Percentiles rank a stretch among this genome's conserved stretches.
phyloP scores from a whole-genome alignment of 2,329 filamentous ascomycete genomes.

The Salinomyces thailandicus region DNA sequence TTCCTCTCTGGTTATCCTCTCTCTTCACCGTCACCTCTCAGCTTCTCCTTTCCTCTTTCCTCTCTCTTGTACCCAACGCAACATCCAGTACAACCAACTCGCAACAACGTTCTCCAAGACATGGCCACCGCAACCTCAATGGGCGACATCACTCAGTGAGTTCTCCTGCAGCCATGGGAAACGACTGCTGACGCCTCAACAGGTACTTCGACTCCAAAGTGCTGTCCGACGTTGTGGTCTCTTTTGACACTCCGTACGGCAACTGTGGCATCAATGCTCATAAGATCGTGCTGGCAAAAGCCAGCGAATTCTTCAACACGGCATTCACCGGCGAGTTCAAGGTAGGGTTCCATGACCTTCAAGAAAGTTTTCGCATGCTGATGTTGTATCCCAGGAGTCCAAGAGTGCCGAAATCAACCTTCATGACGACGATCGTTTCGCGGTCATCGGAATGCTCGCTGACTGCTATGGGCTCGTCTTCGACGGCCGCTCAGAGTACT shows the following conservation, averaged over 20 bases:
- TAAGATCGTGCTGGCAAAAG: slow-evolving; percentile 3
- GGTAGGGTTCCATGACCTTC: not conserved
- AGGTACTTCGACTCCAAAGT: not conserved
- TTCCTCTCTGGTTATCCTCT: too few species aligned
- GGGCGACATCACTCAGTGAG: not conserved
- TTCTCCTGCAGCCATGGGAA: not conserved
- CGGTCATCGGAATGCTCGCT: slow-evolving; percentile 3
- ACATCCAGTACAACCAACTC: too few species aligned
- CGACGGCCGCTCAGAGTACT: slow-evolving; percentile 1
- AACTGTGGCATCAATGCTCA: slow-evolving; percentile 1
- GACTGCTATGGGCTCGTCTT: slow-evolving; percentile 4
- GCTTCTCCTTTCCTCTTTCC: too few species aligned
- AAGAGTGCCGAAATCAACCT: slow-evolving; percentile 1
- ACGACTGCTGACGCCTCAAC: not conserved
- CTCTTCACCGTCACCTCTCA: too few species aligned
- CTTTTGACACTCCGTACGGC: slow-evolving; percentile 1
- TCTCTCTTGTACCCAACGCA: too few species aligned
- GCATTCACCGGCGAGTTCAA: slow-evolving; percentile 4
- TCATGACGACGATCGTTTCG: slow-evolving; percentile 4
- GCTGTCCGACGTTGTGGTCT: slow-evolving; percentile 3
- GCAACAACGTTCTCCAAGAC: too few species aligned
- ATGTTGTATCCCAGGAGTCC: slow-evolving; percentile 1
- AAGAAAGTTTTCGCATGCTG: not conserved
- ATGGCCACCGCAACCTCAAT: too few species aligned
- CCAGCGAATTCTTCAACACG: slow-evolving; percentile 4